Conservation (phyloP, 441 rosid genomes). For the Mallotus japonicus region DNA sequence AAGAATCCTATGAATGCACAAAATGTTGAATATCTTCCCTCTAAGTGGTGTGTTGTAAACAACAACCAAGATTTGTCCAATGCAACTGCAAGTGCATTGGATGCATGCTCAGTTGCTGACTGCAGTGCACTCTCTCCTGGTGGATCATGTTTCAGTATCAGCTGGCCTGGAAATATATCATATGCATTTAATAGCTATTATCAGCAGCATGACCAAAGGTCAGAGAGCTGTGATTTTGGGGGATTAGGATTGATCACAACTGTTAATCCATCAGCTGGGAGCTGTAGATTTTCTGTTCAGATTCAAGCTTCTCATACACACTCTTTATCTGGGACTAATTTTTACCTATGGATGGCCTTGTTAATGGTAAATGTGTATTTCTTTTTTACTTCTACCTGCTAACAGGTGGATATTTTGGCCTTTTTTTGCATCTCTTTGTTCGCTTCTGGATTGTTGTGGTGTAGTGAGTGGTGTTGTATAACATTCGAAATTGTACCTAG, state of each 20-base stretch:
- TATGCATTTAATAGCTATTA: constrained; percentile 81
- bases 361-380: constrained; percentile 18
- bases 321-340: constrained; percentile 11
- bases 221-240: constrained; percentile 70
- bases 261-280: constrained; percentile 65
- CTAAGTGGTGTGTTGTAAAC: constrained; percentile 84
- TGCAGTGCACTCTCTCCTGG: constrained; percentile 67
- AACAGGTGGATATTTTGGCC: constrained; percentile 10
- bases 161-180: constrained; percentile 79
- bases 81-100: constrained; percentile 53
- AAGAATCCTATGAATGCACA: constrained; percentile 60
- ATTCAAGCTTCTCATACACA: constrained; percentile 50
- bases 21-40: constrained; percentile 63
- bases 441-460: neutral
- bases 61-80: constrained; percentile 69
- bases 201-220: constrained; percentile 74
- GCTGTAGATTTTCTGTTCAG: constrained; percentile 58
- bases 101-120: constrained; percentile 64
- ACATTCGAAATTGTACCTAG: no score
- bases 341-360: constrained; percentile 23
- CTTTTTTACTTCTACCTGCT: constrained; percentile 8
- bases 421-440: neutral
- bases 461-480: no score
- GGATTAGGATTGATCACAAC: constrained; percentile 82
- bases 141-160: constrained; percentile 65